Evolutionary conservation across 257 asterid genomes (phyloP).

Genomic region (Petunia secreta): DNA sequence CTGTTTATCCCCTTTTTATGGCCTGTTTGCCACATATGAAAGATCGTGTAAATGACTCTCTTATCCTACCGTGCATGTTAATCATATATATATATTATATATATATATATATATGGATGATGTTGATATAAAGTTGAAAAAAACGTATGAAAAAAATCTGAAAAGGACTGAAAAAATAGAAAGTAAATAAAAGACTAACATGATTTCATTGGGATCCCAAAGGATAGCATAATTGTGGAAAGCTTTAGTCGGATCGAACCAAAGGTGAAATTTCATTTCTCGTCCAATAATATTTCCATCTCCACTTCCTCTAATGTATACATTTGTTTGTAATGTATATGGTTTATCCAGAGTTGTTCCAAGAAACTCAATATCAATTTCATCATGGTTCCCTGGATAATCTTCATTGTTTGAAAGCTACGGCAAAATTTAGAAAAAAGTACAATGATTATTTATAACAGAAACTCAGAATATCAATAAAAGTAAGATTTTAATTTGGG

Average conservation of each 20-base stretch:
- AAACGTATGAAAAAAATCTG: not conserved
- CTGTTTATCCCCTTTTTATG: too few species aligned
- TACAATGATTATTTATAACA: not conserved
- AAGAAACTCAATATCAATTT: conserved; percentile 81
- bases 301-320: conserved; percentile 78
- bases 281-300: conserved; percentile 78
- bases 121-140: not conserved
- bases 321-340: conserved; percentile 81
- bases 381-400: conserved; percentile 81
- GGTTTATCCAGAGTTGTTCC: conserved; percentile 80
- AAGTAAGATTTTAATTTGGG: not conserved
- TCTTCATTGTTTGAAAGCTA: conserved; percentile 76
- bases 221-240: conserved; percentile 82
- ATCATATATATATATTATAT: too few species aligned
- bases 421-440: not conserved
- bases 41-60: not conserved
- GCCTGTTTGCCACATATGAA: too few species aligned
- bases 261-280: conserved; percentile 78
- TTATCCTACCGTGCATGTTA: not conserved
- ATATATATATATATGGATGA: not conserved
- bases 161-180: not conserved
- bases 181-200: conserved; percentile 46
- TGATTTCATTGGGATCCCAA: conserved; percentile 77
- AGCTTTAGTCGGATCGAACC: conserved; percentile 81
- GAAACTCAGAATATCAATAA: not conserved